These are phyloP conservation scores for Podaxis sp. DNA, from an alignment of 768 basidiomycete genomes.

Conservation along the genomic window DNA sequence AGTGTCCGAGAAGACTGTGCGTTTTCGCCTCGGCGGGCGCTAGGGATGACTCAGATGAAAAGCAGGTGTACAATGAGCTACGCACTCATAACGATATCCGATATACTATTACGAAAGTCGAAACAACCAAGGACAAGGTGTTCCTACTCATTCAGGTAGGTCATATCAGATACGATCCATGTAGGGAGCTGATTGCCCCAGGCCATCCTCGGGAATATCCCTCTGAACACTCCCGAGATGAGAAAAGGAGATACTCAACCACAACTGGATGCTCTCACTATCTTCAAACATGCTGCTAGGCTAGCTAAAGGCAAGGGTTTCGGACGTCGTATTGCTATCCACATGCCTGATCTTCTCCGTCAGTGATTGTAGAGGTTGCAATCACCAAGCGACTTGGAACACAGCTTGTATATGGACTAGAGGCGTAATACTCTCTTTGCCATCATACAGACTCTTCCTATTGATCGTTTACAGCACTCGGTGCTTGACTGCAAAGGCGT, in stretches of 20 bases:
- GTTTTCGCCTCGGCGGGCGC: neutral
- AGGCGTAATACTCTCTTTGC: conserved; percentile 51
- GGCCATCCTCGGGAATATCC: conserved; percentile 71
- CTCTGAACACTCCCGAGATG: conserved; percentile 64
- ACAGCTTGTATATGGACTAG: conserved; percentile 68
- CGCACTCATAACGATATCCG: conserved; percentile 74
- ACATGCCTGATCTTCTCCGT: neutral
- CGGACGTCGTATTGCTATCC: neutral
- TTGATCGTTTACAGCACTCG: conserved; percentile 46
- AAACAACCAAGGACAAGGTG: conserved; percentile 72
- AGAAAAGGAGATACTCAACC: conserved; percentile 70
- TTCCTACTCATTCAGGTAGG: conserved; percentile 77
- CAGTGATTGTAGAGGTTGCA: conserved; percentile 78
- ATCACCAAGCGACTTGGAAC: conserved; percentile 60
- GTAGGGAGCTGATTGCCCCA: conserved; percentile 22
- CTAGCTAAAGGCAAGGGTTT: conserved; percentile 62
- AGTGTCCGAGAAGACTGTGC: conserved; percentile 70
- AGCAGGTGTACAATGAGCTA: conserved; percentile 48
- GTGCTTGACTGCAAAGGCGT: conserved; percentile 77
- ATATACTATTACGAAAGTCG: conserved; percentile 66
- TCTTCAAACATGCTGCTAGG: conserved; percentile 75
- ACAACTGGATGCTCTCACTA: conserved; percentile 57
- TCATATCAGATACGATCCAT: neutral
- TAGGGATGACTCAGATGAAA: neutral
- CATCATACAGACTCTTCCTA: neutral